Conservation (phyloP, 768 basidiomycete species). For the Lactifluus pinguis region DNA sequence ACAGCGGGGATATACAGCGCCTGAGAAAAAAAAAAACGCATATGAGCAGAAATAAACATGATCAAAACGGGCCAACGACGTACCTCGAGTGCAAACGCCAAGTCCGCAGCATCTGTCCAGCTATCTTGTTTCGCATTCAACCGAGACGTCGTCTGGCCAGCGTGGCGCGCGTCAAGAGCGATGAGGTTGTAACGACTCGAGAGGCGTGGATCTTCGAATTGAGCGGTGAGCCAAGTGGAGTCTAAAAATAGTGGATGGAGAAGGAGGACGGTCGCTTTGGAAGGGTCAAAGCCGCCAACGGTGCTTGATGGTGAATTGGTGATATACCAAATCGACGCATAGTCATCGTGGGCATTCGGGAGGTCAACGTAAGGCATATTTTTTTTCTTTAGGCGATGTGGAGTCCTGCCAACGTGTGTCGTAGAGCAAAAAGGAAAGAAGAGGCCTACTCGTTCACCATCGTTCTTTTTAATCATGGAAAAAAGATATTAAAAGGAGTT, state of each 20-base stretch:
- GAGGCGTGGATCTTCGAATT: slow-evolving; percentile 24
- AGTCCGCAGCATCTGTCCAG: slow-evolving; percentile 25
- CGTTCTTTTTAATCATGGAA: too few species aligned
- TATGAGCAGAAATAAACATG: neutral
- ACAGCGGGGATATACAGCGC: slow-evolving; percentile 21
- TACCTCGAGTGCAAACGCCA: slow-evolving; percentile 21
- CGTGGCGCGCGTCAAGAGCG: slow-evolving; percentile 22
- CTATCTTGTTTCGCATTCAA: slow-evolving; percentile 20
- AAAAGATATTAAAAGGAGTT: too few species aligned
- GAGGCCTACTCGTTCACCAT: too few species aligned
- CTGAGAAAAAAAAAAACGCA: neutral
- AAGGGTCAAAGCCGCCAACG: slow-evolving; percentile 21
- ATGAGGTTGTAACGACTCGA: slow-evolving; percentile 22
- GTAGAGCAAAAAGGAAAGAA: too few species aligned
- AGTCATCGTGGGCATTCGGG: slow-evolving; percentile 13
- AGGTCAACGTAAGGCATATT: slow-evolving; percentile 21
- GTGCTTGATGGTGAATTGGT: slow-evolving; percentile 22
- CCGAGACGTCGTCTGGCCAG: slow-evolving; percentile 17
- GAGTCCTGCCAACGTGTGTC: neutral
- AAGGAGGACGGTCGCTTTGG: slow-evolving; percentile 23
- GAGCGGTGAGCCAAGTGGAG: slow-evolving; percentile 21
- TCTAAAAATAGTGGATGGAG: slow-evolving; percentile 24
- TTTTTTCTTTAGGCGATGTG: neutral
- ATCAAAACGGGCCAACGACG: neutral
- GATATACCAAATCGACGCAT: slow-evolving; percentile 24